phyloP scores from a whole-genome alignment of 2,329 filamentous ascomycete genomes.

The Alternaria alternata region DNA sequence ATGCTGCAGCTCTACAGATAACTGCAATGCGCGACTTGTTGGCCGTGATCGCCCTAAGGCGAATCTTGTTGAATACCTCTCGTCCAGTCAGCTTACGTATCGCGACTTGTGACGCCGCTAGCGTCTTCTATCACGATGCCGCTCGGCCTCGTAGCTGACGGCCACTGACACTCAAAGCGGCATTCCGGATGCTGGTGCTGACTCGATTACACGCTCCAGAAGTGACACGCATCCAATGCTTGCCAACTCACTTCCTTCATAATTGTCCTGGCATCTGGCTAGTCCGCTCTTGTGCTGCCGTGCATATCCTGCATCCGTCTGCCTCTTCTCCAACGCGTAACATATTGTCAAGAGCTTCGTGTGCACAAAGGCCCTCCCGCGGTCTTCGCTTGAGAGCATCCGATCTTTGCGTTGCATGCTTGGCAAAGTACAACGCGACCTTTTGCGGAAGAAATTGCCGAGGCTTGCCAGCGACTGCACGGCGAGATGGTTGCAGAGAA shows the following conservation, averaged over 20 bases:
- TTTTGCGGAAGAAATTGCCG: conserved; percentile 23
- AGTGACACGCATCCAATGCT: conserved; percentile 36
- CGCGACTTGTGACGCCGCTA: conserved; percentile 14
- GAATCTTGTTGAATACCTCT: conserved; percentile 23
- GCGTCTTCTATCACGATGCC: conserved; percentile 21
- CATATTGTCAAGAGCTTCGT: background rate
- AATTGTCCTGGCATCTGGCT: background rate
- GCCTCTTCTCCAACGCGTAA: background rate
- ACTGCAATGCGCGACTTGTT: conserved; percentile 15
- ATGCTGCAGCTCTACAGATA: conserved; percentile 18
- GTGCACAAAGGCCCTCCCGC: conserved; percentile 2
- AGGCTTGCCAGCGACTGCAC: conserved; percentile 16
- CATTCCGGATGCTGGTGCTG: conserved; percentile 33
- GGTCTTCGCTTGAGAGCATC: conserved; percentile 15
- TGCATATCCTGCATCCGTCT: conserved; percentile 1
- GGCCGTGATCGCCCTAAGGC: conserved; percentile 8
- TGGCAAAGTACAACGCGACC: conserved; percentile 21
- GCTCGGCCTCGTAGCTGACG: conserved; percentile 21
- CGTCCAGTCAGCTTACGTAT: conserved; percentile 33
- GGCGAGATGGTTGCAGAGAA: conserved; percentile 16
- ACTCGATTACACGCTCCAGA: conserved; percentile 27
- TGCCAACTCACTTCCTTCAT: conserved; percentile 13
- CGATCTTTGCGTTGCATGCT: conserved; percentile 29
- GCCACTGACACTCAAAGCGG: conserved; percentile 32
- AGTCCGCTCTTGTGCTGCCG: conserved; percentile 1